Base-by-base conservation (phyloP, 1,139 yeast genomes). In the Saccharomyces hybrid region DNA sequence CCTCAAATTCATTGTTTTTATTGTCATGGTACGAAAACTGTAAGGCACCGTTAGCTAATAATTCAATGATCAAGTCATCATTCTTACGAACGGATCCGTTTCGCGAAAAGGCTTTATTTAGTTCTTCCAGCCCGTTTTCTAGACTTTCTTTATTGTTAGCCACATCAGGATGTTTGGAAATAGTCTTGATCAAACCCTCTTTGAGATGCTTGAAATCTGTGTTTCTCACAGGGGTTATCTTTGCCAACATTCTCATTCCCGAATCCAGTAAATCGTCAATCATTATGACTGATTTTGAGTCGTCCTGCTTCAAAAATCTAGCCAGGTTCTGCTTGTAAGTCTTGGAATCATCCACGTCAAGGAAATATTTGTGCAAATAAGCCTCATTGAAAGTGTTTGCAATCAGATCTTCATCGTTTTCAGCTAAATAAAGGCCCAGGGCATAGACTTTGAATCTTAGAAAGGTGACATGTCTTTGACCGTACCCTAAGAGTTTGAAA, bases 151-250 rank as follows among this genome's bases (percentile, higher is more conserved):
- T 72, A 14, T 67, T 60, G 14, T 66, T 64, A 13, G 70, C 70
- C 5, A 72, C 64, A 14, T 71, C 72, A n/a, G 71, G 69, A 48
- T 68, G 68, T 41, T 62, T 61, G 47, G 70, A 61, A 14, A 73
- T 75, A 2, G 95, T 83, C 65, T 93, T 86, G 55, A 89, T 81
- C 60, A 93, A 80, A 0, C 98, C 98, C 66, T 93, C 98, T 62
- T 87, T 81, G 68, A 93, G 73, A 69, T 93, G 98, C 59, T 82
- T 82, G 70, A 86, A 88, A 70, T 91, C 97, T 1, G 98, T 91
- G 68, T 87, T 88, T 66, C 96, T 79, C 9, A 86, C 84, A 0
- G 99, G 97, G 16, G 86, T 84, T 59, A 93, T 84, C 59, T 96
- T 77, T 38, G 89, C 83, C 50, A 83, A 75, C 62, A 89, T 77